Base-by-base conservation (phyloP, 305 asterid genomes). In the Fraxinus paxiana region DNA sequence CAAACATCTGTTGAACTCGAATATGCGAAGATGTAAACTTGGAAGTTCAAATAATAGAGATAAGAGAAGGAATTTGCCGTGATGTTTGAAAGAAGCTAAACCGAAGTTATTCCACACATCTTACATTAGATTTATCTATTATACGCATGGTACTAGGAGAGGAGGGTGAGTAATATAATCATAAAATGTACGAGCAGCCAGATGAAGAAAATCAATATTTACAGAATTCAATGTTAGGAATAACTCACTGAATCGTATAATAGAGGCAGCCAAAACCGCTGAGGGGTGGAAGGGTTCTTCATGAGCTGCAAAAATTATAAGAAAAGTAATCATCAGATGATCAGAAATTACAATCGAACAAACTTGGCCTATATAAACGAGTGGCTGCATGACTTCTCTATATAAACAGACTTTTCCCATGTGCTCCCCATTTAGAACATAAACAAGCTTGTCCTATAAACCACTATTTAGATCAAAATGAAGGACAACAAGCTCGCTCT, bases 211-310 rank as follows among this genome's bases (percentile, higher is more conserved):
- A 75, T 31, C 81, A 54, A 38, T 43, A 43, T 17, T 81, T 35
- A 43, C 43, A 75, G 51, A 65, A 75, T 61, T 43, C 6, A 48
- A 73, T 67, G 33, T 13, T 63, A 73, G 65, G 70, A 85, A 71
- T 63, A 30, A 79, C 90, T 91, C 85, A 96, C 98, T 34, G 99
- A 92, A 86, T 92, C 98, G 15, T 84, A 80, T 74, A 96, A 90
- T 86, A 96, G 90, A 78, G 92, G 97, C 80, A 96, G 89, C 98
- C 97, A 96, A 81, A 94, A 94, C 82, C 87, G 92, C 79, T 85
- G 97, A 34, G 99, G 98, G 51, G 98, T 96, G 31, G 98, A 91
- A 83, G 96, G 97, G 86, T 89, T 96, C 86, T 84, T 91, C 98
- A 96, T 92, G 78, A 96, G 98, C 99, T 94, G 98, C 87, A 84